Base-by-base conservation (phyloP, 2,329 filamentous ascomycete genomes). In the Apiospora sp. region DNA sequence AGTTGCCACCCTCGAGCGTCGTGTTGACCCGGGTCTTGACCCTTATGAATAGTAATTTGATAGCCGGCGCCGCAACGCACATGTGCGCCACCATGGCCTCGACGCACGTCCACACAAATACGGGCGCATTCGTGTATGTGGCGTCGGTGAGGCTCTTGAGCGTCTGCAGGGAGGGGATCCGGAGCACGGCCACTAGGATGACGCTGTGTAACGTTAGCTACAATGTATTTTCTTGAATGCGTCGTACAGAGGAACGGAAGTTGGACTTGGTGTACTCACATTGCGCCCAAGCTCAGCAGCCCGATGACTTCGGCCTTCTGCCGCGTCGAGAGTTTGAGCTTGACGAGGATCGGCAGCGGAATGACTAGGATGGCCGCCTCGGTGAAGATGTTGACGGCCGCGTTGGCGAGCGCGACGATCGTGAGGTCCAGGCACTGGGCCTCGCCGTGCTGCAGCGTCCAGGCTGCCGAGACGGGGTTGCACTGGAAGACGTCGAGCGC, bases 361-460 rank as follows among this genome's bases (percentile, higher is more conserved):
- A 70, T 58, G n/a, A 58, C 24, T 30, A 70, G 30, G n/a, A 70
- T 70, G 30, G 68, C 68, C 4, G 54, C 19, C 34, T 70, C 68
- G 12, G 68, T 70, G 19, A 51, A 16, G 34, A 70, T 70, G 68
- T 70, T 70, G 12, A 58, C 48, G 34, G 7, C n/a, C 10, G 68
- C 68, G n/a, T 70, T 70, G 68, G 68, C 48, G 68, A 70, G 46
- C 30, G 68, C 46, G 3, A 70, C 48, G n/a, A 22, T 22, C 0
- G 68, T 43, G 34, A 70, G 48, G 48, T 70, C 68, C 48, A 70
- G 10, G 34, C 68, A 70, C 30, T 70, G 24, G 22, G 68, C 68
- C 7, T 70, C 68, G 22, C 48, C 68, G 68, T 70, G 68, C 68
- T 70, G 68, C 37, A 70, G 34, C n/a, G 48, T 70, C 68, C 68